Conservation (phyloP, 108 stramenopile species). For the Conticribra guillardii region DNA sequence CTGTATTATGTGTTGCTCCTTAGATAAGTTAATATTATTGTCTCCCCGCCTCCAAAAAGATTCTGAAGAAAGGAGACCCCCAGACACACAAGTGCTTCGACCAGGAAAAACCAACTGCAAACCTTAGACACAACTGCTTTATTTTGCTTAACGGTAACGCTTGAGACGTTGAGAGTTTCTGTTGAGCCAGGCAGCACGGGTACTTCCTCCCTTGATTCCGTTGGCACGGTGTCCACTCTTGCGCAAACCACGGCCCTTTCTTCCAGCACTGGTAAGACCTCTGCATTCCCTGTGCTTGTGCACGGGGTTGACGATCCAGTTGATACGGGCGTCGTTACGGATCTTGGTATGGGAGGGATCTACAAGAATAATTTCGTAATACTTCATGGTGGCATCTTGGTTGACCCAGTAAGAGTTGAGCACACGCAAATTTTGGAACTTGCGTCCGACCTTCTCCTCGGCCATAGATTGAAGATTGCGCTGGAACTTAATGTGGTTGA, state of each 20-base stretch:
- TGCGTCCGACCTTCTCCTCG: conserved; percentile 99
- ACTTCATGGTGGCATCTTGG: conserved; percentile 99
- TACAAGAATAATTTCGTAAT: conserved; percentile 99
- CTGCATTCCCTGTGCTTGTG: conserved; percentile 99
- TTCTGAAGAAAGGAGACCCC: too few relatives aligned
- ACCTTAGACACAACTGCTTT: too few relatives aligned
- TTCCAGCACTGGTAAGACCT: conserved; percentile 99
- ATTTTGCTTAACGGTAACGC: conserved; percentile 98
- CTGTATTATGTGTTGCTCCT: too few relatives aligned
- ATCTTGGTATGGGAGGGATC: conserved; percentile 96
- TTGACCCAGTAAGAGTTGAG: conserved; percentile 99
- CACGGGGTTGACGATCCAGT: conserved; percentile 99
- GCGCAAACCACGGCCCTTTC: conserved; percentile 97
- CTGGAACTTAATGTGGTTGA: conserved; percentile 98
- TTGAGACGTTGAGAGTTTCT: conserved; percentile 96
- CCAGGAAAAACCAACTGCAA: too few relatives aligned
- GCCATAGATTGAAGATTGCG: conserved; percentile 97
- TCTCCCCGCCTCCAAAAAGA: too few relatives aligned
- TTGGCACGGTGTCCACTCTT: conserved; percentile 99
- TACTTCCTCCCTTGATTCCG: conserved; percentile 95
- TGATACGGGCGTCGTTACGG: conserved; percentile 99
- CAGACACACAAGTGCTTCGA: too few relatives aligned
- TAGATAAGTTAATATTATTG: too few relatives aligned
- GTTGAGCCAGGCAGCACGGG: conserved; percentile 94
- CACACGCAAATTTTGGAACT: conserved; percentile 95